These are phyloP conservation scores for Isoetes taiwanensis DNA, from an alignment of 75 land plant species.

Conservation along the genomic window DNA sequence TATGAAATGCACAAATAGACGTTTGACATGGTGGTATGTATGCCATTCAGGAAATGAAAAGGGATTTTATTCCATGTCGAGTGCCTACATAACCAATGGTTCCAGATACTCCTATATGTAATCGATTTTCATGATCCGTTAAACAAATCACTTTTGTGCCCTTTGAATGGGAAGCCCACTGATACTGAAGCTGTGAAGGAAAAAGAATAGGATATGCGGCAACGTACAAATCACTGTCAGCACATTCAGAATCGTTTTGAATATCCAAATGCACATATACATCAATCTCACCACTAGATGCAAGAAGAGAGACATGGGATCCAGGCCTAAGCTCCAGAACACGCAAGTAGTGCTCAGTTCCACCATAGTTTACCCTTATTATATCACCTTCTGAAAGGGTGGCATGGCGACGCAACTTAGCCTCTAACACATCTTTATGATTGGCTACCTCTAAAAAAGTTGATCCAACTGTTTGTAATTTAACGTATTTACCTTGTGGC, in stretches of 20 bases:
- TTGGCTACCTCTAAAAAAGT: conserved; percentile 84
- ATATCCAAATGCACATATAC: conserved; percentile 50
- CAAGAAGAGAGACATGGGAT: conserved; percentile 64
- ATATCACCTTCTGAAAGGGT: conserved; percentile 71
- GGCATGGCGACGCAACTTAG: conserved; percentile 78
- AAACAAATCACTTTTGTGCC: conserved; percentile 62
- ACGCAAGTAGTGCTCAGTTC: conserved; percentile 35
- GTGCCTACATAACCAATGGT: no score
- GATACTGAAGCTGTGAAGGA: conserved; percentile 67
- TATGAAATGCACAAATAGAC: no score
- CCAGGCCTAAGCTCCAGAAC: conserved; percentile 73
- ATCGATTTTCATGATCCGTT: conserved; percentile 4
- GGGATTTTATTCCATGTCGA: no score
- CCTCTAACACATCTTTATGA: conserved; percentile 87
- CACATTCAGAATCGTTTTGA: conserved; percentile 13
- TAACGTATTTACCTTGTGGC: conserved; percentile 83
- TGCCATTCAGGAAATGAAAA: no score
- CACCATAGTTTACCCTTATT: conserved; percentile 54
- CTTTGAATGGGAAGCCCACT: conserved; percentile 82
- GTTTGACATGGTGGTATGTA: no score
- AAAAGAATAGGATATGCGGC: conserved; percentile 80
- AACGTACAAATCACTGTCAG: conserved; percentile 73
- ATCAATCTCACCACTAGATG: conserved; percentile 91
- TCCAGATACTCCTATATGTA: no score
- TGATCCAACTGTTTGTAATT: conserved; percentile 49